Evolutionary conservation across 768 basidiomycete genomes (phyloP).

Genomic region (Agaricus subrufescens): DNA sequence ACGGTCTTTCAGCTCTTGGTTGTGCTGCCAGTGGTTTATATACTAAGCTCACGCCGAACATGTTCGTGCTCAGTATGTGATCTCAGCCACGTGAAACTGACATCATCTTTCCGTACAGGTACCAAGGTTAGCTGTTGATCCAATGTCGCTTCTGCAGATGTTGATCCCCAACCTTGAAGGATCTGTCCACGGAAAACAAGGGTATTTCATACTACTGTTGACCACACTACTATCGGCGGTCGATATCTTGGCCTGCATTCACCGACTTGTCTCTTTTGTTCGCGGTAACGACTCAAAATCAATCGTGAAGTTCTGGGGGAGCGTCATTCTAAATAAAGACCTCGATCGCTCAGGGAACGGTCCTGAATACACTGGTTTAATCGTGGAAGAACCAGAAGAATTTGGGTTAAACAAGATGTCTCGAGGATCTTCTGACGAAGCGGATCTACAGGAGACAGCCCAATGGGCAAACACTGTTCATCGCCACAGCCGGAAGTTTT

Average conservation of each 20-base stretch:
- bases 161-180: conserved; percentile 20
- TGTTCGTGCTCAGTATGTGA: conserved; percentile 36
- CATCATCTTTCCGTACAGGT: conserved; percentile 41
- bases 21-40: conserved; percentile 68
- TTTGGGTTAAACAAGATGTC: conserved; percentile 41
- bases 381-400: conserved; percentile 51
- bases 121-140: conserved; percentile 42
- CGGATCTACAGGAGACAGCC: conserved; percentile 35
- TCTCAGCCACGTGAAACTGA: conserved; percentile 15
- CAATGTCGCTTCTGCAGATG: neutral
- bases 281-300: conserved; percentile 36
- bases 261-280: conserved; percentile 49
- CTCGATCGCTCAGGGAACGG: conserved; percentile 18
- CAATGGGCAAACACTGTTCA: conserved; percentile 52
- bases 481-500: conserved; percentile 37
- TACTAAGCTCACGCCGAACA: conserved; percentile 73
- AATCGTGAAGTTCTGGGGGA: conserved; percentile 49
- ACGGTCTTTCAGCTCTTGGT: conserved; percentile 55
- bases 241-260: conserved; percentile 49
- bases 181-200: conserved; percentile 56
- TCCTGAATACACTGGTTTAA: conserved; percentile 58
- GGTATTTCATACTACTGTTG: conserved; percentile 42
- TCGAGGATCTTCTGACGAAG: conserved; percentile 26
- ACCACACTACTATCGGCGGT: conserved; percentile 33
- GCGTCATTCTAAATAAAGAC: conserved; percentile 49